Evolutionary conservation across 2,329 filamentous ascomycete species (phyloP).

Genomic region (Boeremia exigua): DNA sequence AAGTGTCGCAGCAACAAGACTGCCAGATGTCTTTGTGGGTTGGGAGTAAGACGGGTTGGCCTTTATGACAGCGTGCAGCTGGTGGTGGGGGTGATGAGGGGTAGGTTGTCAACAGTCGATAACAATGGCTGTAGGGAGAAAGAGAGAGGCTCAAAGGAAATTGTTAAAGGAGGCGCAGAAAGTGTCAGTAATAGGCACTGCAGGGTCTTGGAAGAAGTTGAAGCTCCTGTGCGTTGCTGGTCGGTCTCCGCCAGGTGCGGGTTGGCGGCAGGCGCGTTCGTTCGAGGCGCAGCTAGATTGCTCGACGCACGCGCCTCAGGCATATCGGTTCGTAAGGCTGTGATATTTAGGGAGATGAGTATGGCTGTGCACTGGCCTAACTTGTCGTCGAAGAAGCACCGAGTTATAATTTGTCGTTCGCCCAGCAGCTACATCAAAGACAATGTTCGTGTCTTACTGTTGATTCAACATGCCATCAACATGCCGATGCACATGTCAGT

Average conservation of each 20-base stretch:
- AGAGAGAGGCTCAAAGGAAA: constrained; percentile 20
- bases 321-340: constrained; percentile 18
- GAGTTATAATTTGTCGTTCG: not conserved
- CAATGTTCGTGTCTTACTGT: not conserved
- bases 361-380: constrained; percentile 4
- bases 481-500: not conserved
- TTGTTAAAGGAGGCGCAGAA: constrained; percentile 21
- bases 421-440: not conserved
- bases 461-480: not conserved
- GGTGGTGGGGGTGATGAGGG: constrained; percentile 40
- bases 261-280: constrained; percentile 23
- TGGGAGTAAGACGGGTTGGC: constrained; percentile 37
- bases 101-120: constrained; percentile 30
- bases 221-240: constrained; percentile 29
- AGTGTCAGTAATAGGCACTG: constrained; percentile 23
- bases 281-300: constrained; percentile 26
- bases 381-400: not conserved
- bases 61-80: constrained; percentile 38
- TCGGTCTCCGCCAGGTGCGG: constrained; percentile 33
- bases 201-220: constrained; percentile 27
- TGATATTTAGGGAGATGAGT: constrained; percentile 14
- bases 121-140: constrained; percentile 26
- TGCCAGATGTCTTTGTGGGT: constrained; percentile 39
- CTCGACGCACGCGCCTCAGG: constrained; percentile 13
- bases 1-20: constrained; percentile 32